phyloP scores from a whole-genome alignment of 2,329 filamentous ascomycete genomes.

The Tolypocladium endophyticum region DNA sequence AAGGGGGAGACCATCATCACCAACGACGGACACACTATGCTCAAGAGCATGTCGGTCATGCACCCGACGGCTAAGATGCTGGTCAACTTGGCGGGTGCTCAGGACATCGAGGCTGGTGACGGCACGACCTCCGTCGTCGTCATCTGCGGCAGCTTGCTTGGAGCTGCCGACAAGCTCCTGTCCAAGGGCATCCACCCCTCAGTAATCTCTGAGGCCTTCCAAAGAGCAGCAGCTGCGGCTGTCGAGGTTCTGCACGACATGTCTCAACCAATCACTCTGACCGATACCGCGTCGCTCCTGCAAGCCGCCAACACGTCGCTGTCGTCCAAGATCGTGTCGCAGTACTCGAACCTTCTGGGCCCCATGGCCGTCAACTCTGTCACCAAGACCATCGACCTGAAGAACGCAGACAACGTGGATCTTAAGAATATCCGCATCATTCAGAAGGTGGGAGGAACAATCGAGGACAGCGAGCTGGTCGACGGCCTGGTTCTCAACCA shows the following conservation, averaged over 20 bases:
- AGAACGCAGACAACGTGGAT: conserved; percentile 93
- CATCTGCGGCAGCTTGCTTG: conserved; percentile 88
- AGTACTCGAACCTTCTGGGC: conserved; percentile 90
- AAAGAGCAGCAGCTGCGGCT: conserved; percentile 80
- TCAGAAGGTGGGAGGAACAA: conserved; percentile 96
- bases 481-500: conserved; percentile 91
- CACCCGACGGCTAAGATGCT: conserved; percentile 99
- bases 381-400: conserved; percentile 88
- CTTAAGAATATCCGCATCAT: conserved; percentile 92
- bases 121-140: conserved; percentile 97
- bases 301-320: conserved; percentile 96
- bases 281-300: conserved; percentile 79
- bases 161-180: conserved; percentile 83
- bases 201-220: conserved; percentile 95
- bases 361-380: conserved; percentile 98
- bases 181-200: conserved; percentile 94
- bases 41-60: conserved; percentile 98
- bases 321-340: conserved; percentile 96
- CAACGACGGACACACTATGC: conserved; percentile 98
- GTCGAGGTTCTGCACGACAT: conserved; percentile 89
- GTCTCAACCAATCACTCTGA: conserved; percentile 85
- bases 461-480: conserved; percentile 95
- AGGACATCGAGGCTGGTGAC: conserved; percentile 97
- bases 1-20: conserved; percentile 98
- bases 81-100: conserved; percentile 90